Evolutionary conservation across 306 rosid genomes (phyloP), one percentile per base, ranked within the genome.

Genomic region (Crotalaria pallida): DNA sequence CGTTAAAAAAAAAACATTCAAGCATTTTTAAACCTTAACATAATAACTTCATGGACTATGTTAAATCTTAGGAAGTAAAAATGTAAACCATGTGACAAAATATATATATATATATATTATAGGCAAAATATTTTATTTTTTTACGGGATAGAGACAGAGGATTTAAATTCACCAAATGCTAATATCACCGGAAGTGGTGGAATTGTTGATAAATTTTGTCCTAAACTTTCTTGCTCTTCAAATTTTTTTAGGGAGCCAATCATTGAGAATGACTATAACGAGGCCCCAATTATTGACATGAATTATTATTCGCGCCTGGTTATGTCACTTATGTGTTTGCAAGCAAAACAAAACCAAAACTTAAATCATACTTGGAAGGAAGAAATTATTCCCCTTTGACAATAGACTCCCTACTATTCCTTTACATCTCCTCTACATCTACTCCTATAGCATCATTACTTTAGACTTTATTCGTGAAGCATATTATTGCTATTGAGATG

Each of bases 211-310:
- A n/a, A n/a, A n/a, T n/a, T n/a, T n/a, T n/a, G n/a, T n/a, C n/a
- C n/a, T n/a, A n/a, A n/a, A n/a, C 10, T 31, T 17, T 6, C 65
- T 29, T 55, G 59, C 3, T 43, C 55, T 65, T 29, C 1, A 27
- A 52, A 29, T 29, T 65, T 38, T 38, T n/a, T 1, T 43, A n/a
- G 45, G 38, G 13, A 26, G 17, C 51, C 40, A 60, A 60, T 61
- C 51, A 77, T 76, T 69, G 71, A 31, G 31, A 70, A 63, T 52
- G 45, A 53, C 15, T 69, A 16, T 26, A 40, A 51, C 1, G 23
- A 52, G 15, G 53, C 38, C 53, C 53, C 38, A 77, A 62, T 70
- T 41, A 68, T 76, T 76, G 47, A 19, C 38, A 69, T 19, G 74
- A 67, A 58, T 19, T 21, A 26, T n/a, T 76, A 19, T 47, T 58